Evolutionary conservation across 768 basidiomycete species (phyloP), one percentile per base, ranked within the genome.

Genomic region (Mycena galopus): DNA sequence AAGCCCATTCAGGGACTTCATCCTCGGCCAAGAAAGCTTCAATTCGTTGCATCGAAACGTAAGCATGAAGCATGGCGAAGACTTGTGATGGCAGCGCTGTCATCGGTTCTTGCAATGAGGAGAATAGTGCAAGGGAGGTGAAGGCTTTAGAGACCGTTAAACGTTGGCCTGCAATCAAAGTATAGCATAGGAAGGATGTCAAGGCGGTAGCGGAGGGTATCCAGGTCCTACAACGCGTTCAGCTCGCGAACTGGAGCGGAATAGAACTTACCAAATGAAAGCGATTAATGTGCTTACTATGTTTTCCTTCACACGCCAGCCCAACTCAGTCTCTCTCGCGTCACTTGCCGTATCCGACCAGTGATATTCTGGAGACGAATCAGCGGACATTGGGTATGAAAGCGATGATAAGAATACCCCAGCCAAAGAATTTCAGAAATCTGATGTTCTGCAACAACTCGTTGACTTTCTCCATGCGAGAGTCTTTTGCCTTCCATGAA

Each of bases 131-230:
- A 25, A 96, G 87, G 0, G 94, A 88, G 0, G 94, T 94, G 82
- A 96, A 96, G 0, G 94, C 94, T 72, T 92, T 91, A 0, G 93
- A 91, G 4, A 95, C 92, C 0, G 94, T 95, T 23, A 96, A 80
- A 27, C 85, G 86, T 72, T 93, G 79, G 19, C 87, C 86, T 8
- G 90, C 92, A 51, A 94, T 83, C 25, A 92, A 81, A 10, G 94
- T 93, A 74, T 91, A 93, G 75, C 87, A 91, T 50, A 91, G 81
- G 78, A 93, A 93, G 3, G 91, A 86, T 5, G 83, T 82, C 14
- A 93, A 83, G 14, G 91, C 89, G 10, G 90, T 92, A 2, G 91
- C 91, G 21, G 91, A 92, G 25, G 92, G 92, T 75, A 92, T 89
- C 92, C 92, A 93, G 27, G 86, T 88, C 91, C 91, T 92, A 63